Conservation (phyloP, 306 rosid species). For the Cicer chorassanicum region DNA sequence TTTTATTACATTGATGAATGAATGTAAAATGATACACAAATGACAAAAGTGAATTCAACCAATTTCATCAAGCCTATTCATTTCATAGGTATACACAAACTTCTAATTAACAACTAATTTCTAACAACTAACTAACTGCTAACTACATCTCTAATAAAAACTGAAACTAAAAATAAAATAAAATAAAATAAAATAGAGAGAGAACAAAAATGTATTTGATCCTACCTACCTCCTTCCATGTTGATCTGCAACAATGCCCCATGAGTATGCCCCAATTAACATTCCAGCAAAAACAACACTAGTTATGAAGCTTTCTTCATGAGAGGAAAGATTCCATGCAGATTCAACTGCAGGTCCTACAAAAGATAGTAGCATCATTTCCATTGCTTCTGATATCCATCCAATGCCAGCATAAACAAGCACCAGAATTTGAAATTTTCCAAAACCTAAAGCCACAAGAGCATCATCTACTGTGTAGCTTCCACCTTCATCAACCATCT, state of each 20-base stretch:
- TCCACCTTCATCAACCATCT: conserved; percentile 53
- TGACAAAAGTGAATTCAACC: too few species aligned
- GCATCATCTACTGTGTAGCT: conserved; percentile 85
- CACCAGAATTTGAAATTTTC: conserved; percentile 81
- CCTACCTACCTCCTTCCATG: conserved; percentile 72
- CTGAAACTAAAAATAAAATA: too few species aligned
- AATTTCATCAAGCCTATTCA: too few species aligned
- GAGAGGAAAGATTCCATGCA: conserved; percentile 82
- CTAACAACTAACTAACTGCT: too few species aligned
- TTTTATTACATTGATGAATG: too few species aligned
- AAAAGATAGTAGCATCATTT: conserved; percentile 95
- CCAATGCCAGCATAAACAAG: conserved; percentile 92
- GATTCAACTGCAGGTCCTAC: conserved; percentile 94
- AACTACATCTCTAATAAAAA: too few species aligned
- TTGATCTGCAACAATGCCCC: conserved; percentile 93
- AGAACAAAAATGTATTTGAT: too few species aligned
- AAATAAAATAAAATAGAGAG: too few species aligned
- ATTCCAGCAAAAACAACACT: conserved; percentile 87
- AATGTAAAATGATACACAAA: too few species aligned
- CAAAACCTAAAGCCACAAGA: conserved; percentile 79
- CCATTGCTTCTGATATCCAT: conserved; percentile 98
- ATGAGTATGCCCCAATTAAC: conserved; percentile 87
- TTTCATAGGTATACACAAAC: too few species aligned
- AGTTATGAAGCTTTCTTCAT: conserved; percentile 73
- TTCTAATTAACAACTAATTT: too few species aligned